Evolutionary conservation across 1,284 basidiomycete species (phyloP).

Genomic region (Xanthoconium separans): DNA sequence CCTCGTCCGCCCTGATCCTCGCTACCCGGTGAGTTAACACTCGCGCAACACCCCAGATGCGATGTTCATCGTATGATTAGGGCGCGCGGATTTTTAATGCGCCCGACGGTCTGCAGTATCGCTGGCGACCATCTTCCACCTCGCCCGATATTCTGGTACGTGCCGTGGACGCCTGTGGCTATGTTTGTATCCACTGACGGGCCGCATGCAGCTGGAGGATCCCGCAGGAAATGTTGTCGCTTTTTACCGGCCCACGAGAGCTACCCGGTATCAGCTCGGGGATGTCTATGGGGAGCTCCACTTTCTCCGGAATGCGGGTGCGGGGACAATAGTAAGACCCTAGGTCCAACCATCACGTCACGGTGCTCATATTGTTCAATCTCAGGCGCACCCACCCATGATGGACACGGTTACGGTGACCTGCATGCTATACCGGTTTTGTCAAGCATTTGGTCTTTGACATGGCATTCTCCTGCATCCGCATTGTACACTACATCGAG

Average conservation of each 20-base stretch:
- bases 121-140: slow-evolving; percentile 66
- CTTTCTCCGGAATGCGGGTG: slow-evolving; percentile 72
- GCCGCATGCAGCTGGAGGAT: slow-evolving; percentile 61
- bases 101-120: slow-evolving; percentile 75
- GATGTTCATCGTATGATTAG: slow-evolving; percentile 38
- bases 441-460: slow-evolving; percentile 65
- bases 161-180: slow-evolving; percentile 23
- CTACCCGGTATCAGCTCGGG: slow-evolving; percentile 76
- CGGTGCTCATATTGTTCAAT: slow-evolving; percentile 22
- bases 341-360: slow-evolving; percentile 16
- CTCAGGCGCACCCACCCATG: slow-evolving; percentile 78
- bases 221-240: slow-evolving; percentile 66
- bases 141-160: slow-evolving; percentile 64
- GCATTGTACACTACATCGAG: slow-evolving; percentile 35
- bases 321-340: slow-evolving; percentile 68
- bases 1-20: slow-evolving; percentile 65
- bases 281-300: slow-evolving; percentile 82
- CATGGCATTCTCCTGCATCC: slow-evolving; percentile 24
- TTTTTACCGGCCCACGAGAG: slow-evolving; percentile 71
- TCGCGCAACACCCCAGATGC: slow-evolving; percentile 5
- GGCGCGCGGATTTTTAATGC: slow-evolving; percentile 69
- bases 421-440: slow-evolving; percentile 79
- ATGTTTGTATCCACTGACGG: slow-evolving; percentile 15
- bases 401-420: slow-evolving; percentile 85
- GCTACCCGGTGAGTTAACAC: slow-evolving; percentile 43